Evolutionary conservation across 2,329 filamentous ascomycete genomes (phyloP).

Genomic region (Fusarium torreyae): DNA sequence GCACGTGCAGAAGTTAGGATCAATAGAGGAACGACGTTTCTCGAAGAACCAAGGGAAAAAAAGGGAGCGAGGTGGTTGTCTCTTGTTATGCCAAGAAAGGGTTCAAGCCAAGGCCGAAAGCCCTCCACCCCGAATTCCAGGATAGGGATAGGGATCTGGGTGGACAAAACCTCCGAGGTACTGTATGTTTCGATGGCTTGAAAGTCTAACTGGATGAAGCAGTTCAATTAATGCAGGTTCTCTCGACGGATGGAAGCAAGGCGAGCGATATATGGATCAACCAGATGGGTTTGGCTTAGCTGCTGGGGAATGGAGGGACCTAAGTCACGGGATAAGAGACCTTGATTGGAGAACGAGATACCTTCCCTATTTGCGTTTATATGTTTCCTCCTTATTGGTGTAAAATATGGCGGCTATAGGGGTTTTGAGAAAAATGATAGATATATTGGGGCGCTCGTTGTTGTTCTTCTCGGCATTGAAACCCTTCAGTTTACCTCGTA

Average conservation of each 20-base stretch:
- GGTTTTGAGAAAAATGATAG: neutral
- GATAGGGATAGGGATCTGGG: neutral
- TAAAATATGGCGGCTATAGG: constrained; percentile 6
- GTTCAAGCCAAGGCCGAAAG: neutral
- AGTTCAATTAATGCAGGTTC: constrained; percentile 17
- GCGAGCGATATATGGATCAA: constrained; percentile 23
- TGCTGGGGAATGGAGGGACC: constrained; percentile 5
- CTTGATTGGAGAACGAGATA: constrained; percentile 18
- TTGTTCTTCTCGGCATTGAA: neutral
- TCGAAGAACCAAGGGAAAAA: neutral
- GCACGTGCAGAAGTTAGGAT: neutral
- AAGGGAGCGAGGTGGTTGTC: constrained; percentile 18
- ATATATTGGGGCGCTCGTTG: neutral
- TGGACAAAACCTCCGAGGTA: neutral
- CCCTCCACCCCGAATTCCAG: constrained; percentile 5
- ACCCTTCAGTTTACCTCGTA: neutral
- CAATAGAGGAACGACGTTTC: neutral
- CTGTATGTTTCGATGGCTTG: constrained; percentile 1
- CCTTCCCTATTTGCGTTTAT: neutral
- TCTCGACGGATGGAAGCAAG: neutral
- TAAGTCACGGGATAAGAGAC: constrained; percentile 16
- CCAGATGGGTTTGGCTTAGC: constrained; percentile 11
- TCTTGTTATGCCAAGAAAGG: constrained; percentile 5
- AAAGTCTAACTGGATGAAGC: constrained; percentile 28
- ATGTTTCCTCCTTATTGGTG: constrained; percentile 2